These are phyloP conservation scores for Colletotrichum somersetense DNA, from an alignment of 2,329 filamentous ascomycete genomes.

Conservation along the genomic window DNA sequence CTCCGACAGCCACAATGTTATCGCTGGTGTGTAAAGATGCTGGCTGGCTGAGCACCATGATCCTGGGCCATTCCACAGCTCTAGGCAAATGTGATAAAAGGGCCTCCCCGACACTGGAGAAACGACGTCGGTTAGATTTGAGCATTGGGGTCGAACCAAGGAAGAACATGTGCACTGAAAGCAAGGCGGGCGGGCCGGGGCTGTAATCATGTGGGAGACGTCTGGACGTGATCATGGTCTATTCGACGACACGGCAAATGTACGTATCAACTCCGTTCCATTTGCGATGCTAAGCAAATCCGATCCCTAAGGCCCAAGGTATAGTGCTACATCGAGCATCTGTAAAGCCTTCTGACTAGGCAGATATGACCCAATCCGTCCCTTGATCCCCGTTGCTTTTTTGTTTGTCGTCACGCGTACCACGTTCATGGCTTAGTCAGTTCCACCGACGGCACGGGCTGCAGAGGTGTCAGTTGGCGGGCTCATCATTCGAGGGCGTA, in stretches of 20 bases:
- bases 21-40: background rate
- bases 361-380: conserved; percentile 42
- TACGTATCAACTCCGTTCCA: conserved; percentile 43
- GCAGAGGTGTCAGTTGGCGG: conserved; percentile 47
- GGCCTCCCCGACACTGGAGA: background rate
- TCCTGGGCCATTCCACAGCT: background rate
- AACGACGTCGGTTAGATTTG: background rate
- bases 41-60: background rate
- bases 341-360: conserved; percentile 42
- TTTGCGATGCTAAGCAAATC: conserved; percentile 43
- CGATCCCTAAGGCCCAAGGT: conserved; percentile 43
- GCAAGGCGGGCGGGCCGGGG: background rate
- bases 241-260: conserved; percentile 41
- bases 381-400: conserved; percentile 36
- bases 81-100: background rate
- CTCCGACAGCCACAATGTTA: background rate
- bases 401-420: conserved; percentile 41
- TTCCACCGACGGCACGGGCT: conserved; percentile 72
- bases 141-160: too few relatives aligned
- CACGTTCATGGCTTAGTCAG: conserved; percentile 54
- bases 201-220: conserved; percentile 26
- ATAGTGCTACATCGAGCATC: conserved; percentile 42
- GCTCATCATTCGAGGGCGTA: background rate
- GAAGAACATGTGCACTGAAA: background rate
- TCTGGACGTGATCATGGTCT: conserved; percentile 41